Percentiles rank a stretch among this genome's conserved stretches.
These are phyloP conservation scores for Plasmodium billcollinsi DNA, from an alignment of 169 alveolate species.

Conservation along the genomic window DNA sequence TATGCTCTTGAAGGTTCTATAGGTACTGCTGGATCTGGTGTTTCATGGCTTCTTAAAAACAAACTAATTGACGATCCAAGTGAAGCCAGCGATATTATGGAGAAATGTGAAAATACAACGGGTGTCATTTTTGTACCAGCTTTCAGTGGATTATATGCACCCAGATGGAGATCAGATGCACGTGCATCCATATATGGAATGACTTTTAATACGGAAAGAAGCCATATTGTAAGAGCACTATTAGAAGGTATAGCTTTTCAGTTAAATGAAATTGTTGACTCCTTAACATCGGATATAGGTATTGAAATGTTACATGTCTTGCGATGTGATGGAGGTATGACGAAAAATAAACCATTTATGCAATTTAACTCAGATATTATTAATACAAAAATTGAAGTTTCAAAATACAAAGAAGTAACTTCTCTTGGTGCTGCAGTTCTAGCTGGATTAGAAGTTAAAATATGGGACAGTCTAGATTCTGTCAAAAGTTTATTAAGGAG, in stretches of 20 bases:
- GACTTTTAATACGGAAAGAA: conserved; percentile 89
- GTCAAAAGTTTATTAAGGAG: conserved; percentile 76
- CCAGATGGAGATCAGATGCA: conserved; percentile 96
- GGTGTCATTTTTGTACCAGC: conserved; percentile 96
- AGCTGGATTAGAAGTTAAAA: conserved; percentile 90
- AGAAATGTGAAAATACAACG: conserved; percentile 86
- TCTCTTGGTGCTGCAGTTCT: conserved; percentile 93
- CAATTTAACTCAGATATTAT: conserved; percentile 90
- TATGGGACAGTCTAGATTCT: conserved; percentile 84
- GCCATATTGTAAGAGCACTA: conserved; percentile 92
- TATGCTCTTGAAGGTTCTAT: conserved; percentile 97
- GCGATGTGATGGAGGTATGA: conserved; percentile 94
- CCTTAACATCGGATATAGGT: conserved; percentile 78
- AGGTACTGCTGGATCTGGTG: conserved; percentile 94
- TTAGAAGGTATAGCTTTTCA: conserved; percentile 92
- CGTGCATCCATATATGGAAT: conserved; percentile 93
- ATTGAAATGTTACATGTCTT: conserved; percentile 83
- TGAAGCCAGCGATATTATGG: conserved; percentile 84
- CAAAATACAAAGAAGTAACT: conserved; percentile 85
- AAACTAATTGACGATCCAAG: conserved; percentile 79
- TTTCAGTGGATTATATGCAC: conserved; percentile 94
- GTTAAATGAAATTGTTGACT: conserved; percentile 86
- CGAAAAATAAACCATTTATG: conserved; percentile 88
- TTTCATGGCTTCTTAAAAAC: conserved; percentile 92
- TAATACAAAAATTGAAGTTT: conserved; percentile 81